These are phyloP conservation scores for Podospora pseudoanserina DNA, from an alignment of 495 filamentous ascomycete genomes.

Conservation along the genomic window DNA sequence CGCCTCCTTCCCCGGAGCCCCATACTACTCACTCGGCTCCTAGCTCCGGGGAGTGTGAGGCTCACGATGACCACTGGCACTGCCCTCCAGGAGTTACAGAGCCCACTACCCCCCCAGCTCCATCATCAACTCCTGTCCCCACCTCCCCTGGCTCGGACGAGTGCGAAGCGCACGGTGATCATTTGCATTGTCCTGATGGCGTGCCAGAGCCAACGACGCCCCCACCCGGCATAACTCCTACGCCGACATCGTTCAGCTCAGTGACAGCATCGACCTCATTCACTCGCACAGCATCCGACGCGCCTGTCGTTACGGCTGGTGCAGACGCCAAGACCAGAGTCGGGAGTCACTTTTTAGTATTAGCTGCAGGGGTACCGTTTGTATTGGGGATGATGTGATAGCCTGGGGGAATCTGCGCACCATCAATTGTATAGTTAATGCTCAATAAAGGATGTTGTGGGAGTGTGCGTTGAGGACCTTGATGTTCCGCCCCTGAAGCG, in stretches of 20 bases:
- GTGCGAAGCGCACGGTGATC: background rate
- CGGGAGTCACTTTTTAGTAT: background rate
- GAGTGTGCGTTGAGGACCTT: background rate
- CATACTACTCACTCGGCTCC: background rate
- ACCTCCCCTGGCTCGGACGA: background rate
- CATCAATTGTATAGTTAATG: background rate
- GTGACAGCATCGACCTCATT: background rate
- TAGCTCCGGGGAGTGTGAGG: background rate
- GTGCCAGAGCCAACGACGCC: background rate
- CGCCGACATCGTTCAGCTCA: background rate
- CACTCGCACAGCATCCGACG: background rate
- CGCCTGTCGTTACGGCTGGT: background rate
- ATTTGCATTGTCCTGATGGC: background rate
- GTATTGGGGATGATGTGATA: background rate
- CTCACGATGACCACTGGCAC: background rate
- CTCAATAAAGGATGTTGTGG: background rate
- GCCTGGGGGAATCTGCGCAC: background rate
- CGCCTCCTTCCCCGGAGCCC: background rate
- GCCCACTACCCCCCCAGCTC: background rate
- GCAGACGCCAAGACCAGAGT: background rate
- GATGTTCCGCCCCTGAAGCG: background rate
- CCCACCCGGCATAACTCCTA: background rate
- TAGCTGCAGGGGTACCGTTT: background rate
- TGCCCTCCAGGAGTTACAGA: background rate
- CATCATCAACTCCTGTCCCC: background rate